These are phyloP conservation scores for Hypsizygus ulmarius DNA, from an alignment of 1,284 basidiomycete genomes.

Conservation along the genomic window DNA sequence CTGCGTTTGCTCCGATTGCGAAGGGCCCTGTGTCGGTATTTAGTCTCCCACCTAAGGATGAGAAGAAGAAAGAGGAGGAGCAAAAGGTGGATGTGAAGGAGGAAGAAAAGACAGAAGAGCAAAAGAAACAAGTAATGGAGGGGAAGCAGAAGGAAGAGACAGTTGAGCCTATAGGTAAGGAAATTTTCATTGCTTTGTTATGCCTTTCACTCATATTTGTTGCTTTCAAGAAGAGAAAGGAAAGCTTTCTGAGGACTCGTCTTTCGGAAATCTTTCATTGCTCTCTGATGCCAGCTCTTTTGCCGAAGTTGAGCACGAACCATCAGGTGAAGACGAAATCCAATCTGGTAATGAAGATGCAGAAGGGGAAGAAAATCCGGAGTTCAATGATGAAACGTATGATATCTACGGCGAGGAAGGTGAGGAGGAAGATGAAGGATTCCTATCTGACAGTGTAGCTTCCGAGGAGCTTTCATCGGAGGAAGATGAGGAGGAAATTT, in stretches of 20 bases:
- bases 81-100: background rate
- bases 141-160: background rate
- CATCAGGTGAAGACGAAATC: conserved; percentile 15
- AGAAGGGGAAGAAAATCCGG: conserved; percentile 11
- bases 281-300: conserved; percentile 38
- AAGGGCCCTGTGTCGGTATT: conserved; percentile 7
- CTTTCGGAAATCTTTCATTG: conserved; percentile 30
- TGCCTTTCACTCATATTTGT: too few relatives aligned
- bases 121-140: too few relatives aligned
- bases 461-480: conserved; percentile 16
- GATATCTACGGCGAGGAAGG: conserved; percentile 11
- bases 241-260: conserved; percentile 22
- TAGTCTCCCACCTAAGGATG: conserved; percentile 6
- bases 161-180: background rate
- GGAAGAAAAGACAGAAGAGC: too few relatives aligned
- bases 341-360: conserved; percentile 19
- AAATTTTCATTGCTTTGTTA: background rate
- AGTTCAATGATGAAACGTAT: conserved; percentile 11
- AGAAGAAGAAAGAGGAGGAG: conserved; percentile 5
- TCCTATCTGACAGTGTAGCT: conserved; percentile 15
- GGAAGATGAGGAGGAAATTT: conserved; percentile 23
- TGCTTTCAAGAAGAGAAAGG: conserved; percentile 1
- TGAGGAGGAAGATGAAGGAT: conserved; percentile 17
- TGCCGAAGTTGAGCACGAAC: conserved; percentile 30
- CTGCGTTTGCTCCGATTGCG: conserved; percentile 7